Percentiles rank a stretch among this genome's conserved stretches.
These are phyloP conservation scores for Pseudozyma sp. DNA, from an alignment of 1,284 basidiomycete genomes.

Conservation along the genomic window DNA sequence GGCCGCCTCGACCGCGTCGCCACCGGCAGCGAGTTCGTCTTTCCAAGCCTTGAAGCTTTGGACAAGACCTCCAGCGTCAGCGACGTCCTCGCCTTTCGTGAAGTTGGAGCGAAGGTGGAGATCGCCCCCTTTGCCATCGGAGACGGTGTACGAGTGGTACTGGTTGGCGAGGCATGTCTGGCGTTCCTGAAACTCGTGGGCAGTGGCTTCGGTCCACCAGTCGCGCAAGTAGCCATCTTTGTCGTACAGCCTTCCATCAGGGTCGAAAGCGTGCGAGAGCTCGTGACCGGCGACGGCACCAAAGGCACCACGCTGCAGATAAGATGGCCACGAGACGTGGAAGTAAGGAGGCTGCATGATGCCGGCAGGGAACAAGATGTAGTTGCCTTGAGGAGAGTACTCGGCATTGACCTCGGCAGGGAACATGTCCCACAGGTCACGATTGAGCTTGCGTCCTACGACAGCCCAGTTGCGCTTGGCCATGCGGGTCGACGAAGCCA, in stretches of 20 bases:
- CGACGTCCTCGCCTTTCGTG: slow-evolving; percentile 77
- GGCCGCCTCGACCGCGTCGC: slow-evolving; percentile 48
- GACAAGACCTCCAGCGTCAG: slow-evolving; percentile 71
- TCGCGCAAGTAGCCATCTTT: slow-evolving; percentile 74
- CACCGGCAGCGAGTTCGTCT: slow-evolving; percentile 50
- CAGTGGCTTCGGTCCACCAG: slow-evolving; percentile 83
- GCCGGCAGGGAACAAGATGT: slow-evolving; percentile 97
- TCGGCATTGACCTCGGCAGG: slow-evolving; percentile 73
- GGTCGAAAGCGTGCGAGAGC: slow-evolving; percentile 88
- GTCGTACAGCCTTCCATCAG: slow-evolving; percentile 79
- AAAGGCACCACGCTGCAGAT: slow-evolving; percentile 81
- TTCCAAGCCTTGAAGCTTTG: slow-evolving; percentile 70
- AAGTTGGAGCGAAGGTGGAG: slow-evolving; percentile 84
- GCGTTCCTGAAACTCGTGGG: slow-evolving; percentile 82
- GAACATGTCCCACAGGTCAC: slow-evolving; percentile 87
- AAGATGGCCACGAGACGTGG: slow-evolving; percentile 83
- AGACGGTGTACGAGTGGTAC: slow-evolving; percentile 84
- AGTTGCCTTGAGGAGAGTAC: slow-evolving; percentile 65
- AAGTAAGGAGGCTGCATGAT: slow-evolving; percentile 95
- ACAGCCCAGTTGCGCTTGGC: slow-evolving; percentile 77
- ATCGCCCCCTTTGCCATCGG: slow-evolving; percentile 84
- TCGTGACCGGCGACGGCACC: slow-evolving; percentile 64
- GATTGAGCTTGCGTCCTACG: slow-evolving; percentile 80
- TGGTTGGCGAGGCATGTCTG: slow-evolving; percentile 90
- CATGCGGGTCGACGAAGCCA: slow-evolving; percentile 73